These are phyloP conservation scores for Tagetes erecta DNA, from an alignment of 129 eudicot genomes.

Conservation along the genomic window DNA sequence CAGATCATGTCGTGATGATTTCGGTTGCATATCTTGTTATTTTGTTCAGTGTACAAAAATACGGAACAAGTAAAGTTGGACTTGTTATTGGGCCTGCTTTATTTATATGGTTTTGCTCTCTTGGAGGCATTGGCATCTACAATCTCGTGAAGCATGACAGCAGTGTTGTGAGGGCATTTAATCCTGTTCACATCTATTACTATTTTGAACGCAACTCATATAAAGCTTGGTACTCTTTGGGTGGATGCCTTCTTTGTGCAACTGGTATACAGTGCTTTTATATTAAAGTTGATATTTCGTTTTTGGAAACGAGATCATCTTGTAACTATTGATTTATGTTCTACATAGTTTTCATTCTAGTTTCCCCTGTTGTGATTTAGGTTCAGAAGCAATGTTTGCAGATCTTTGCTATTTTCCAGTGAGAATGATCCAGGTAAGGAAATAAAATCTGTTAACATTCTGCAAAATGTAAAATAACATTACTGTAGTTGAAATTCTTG, in stretches of 20 bases:
- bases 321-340: conserved; percentile 2
- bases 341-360: conserved; percentile 27
- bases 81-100: conserved; percentile 93
- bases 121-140: conserved; percentile 90
- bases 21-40: conserved; percentile 84
- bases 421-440: conserved; percentile 83
- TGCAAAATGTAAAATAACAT: conserved; percentile 8
- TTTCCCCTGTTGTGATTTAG: conserved; percentile 43
- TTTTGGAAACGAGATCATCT: neutral
- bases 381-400: conserved; percentile 99
- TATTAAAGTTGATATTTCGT: neutral
- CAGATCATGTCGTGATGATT: conserved; percentile 88
- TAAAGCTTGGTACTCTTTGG: conserved; percentile 91
- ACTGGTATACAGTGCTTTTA: conserved; percentile 58
- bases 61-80: conserved; percentile 98
- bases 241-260: conserved; percentile 93
- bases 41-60: conserved; percentile 86
- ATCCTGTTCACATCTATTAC: conserved; percentile 82
- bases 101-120: conserved; percentile 87
- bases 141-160: conserved; percentile 77
- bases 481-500: conserved; percentile 4
- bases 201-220: conserved; percentile 76
- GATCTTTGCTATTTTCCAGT: conserved; percentile 97
- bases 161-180: conserved; percentile 79
- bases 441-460: neutral